Evolutionary conservation across 306 rosid genomes (phyloP).

Genomic region (Prosopis cineraria): DNA sequence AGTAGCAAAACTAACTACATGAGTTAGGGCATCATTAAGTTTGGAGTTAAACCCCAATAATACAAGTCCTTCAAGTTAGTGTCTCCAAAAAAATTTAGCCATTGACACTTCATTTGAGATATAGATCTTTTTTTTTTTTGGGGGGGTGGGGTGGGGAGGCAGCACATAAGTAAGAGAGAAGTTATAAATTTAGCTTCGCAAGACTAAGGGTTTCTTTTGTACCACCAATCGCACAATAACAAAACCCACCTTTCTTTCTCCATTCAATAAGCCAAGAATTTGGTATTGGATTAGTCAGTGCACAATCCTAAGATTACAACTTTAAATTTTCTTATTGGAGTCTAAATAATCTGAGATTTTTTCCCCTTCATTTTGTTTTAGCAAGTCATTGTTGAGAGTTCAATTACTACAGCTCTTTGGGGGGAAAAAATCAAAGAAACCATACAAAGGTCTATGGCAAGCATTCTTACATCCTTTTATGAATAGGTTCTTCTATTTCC

Average conservation of each 20-base stretch:
- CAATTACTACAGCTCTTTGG: background rate
- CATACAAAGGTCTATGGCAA: background rate
- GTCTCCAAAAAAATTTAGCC: background rate
- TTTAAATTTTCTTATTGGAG: background rate
- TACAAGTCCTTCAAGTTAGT: background rate
- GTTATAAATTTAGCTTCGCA: no score
- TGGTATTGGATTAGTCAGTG: background rate
- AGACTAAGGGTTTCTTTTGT: background rate
- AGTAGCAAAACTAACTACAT: conserved; percentile 16
- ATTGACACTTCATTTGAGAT: background rate
- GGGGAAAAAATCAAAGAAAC: background rate
- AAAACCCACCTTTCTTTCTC: background rate
- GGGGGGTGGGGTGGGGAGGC: background rate
- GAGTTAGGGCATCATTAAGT: background rate
- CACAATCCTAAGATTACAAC: background rate
- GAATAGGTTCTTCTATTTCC: background rate
- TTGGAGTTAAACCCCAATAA: background rate
- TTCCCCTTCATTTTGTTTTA: no score
- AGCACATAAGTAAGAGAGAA: background rate
- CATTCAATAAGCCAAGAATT: background rate
- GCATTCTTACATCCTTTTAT: background rate
- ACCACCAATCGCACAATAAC: no score
- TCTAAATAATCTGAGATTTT: no score
- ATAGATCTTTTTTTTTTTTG: background rate
- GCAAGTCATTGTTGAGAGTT: background rate